These are phyloP conservation scores for Orbilia javanica DNA, from an alignment of 2,329 filamentous ascomycete genomes.

Conservation along the genomic window DNA sequence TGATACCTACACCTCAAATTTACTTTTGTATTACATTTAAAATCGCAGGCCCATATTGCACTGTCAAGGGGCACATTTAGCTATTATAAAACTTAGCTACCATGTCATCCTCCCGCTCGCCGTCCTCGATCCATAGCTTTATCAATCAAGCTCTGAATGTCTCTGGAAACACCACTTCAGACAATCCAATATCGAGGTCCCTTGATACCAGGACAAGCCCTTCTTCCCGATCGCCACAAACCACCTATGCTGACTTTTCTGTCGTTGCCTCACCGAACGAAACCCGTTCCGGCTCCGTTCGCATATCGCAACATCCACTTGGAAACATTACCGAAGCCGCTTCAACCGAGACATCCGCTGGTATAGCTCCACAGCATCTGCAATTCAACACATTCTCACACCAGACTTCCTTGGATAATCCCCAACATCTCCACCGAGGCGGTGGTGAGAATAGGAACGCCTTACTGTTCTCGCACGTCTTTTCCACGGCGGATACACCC, in stretches of 20 bases:
- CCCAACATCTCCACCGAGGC: conserved; percentile 14
- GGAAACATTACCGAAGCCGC: conserved; percentile 55
- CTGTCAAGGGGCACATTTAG: not conserved
- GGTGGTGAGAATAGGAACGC: conserved; percentile 11
- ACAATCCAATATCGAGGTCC: conserved; percentile 30
- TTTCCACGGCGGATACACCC: conserved; percentile 54
- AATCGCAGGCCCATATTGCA: not conserved
- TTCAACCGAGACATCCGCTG: conserved; percentile 54
- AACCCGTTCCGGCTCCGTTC: conserved; percentile 31
- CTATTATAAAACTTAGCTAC: not conserved
- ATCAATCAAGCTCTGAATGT: conserved; percentile 34
- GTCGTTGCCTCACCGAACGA: conserved; percentile 21
- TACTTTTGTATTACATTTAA: not conserved
- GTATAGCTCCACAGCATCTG: conserved; percentile 28
- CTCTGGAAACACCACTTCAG: conserved; percentile 23
- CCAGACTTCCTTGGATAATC: conserved; percentile 21
- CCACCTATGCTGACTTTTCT: conserved; percentile 22
- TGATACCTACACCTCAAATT: not conserved
- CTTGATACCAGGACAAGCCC: conserved; percentile 30
- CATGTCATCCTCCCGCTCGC: conserved; percentile 43
- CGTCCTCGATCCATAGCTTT: conserved; percentile 44
- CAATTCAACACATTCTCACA: conserved; percentile 45
- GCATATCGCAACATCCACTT: conserved; percentile 38
- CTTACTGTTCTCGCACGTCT: conserved; percentile 36
- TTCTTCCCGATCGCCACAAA: conserved; percentile 34